Conservation (phyloP, 805 yeast species). For the Wickerhamia fluorescens region DNA sequence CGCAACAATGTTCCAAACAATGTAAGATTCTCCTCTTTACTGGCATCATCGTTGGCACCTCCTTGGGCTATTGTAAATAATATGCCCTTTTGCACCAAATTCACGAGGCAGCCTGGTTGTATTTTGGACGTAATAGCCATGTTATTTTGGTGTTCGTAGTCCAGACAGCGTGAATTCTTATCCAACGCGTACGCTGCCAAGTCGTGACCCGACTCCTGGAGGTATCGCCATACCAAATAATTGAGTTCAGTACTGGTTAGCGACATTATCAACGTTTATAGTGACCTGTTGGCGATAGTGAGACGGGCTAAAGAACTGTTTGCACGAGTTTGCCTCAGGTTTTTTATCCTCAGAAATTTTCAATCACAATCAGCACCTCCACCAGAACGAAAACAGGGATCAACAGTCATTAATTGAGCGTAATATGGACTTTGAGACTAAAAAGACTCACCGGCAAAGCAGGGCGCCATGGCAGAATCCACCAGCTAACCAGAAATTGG, state of each 20-base stretch:
- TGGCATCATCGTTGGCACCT: conserved; percentile 31
- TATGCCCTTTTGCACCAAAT: conserved; percentile 79
- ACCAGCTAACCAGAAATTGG: conserved; percentile 6
- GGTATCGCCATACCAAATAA: conserved; percentile 86
- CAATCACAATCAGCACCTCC: too few relatives aligned
- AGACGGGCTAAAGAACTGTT: background rate
- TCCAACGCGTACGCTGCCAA: conserved; percentile 75
- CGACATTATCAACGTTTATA: conserved; percentile 45
- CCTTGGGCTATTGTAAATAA: conserved; percentile 68
- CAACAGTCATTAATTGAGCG: background rate
- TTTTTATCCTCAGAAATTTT: too few relatives aligned
- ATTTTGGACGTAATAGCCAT: conserved; percentile 39
- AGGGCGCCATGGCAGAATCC: conserved; percentile 36
- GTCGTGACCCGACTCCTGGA: conserved; percentile 78
- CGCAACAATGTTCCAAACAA: conserved; percentile 3
- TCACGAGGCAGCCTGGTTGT: conserved; percentile 77
- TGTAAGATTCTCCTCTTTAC: conserved; percentile 8
- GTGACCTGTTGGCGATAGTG: background rate
- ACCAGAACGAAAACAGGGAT: too few relatives aligned
- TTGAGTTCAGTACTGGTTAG: conserved; percentile 78
- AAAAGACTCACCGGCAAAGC: conserved; percentile 31
- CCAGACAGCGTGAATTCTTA: conserved; percentile 59
- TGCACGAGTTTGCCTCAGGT: background rate
- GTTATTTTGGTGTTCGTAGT: conserved; percentile 40
- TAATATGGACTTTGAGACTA: conserved; percentile 24